Percentiles rank a stretch among this genome's conserved stretches.
phyloP scores from a whole-genome alignment of 352 stramenopile genomes.

The Globisporangium nunn region DNA sequence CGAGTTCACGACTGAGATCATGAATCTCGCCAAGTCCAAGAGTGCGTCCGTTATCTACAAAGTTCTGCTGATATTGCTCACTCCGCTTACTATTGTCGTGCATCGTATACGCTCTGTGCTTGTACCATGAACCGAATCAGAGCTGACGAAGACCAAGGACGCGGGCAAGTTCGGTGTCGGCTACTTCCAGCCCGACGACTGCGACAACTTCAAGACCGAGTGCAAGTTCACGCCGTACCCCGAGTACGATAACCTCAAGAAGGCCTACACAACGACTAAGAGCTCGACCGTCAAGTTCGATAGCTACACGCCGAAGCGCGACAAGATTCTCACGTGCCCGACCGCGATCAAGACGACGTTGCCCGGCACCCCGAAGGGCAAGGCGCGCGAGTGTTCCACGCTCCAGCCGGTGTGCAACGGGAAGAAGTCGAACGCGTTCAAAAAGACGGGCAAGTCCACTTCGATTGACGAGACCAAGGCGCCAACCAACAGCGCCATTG shows the following conservation, averaged over 20 bases:
- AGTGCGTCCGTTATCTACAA: conserved; percentile 4
- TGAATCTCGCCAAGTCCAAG: conserved; percentile 23
- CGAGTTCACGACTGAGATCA: conserved; percentile 71
- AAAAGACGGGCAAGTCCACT: conserved; percentile 20
- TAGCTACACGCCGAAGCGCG: conserved; percentile 20
- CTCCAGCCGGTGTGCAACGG: conserved; percentile 52
- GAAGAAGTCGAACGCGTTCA: conserved; percentile 47
- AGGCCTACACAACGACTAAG: conserved; percentile 42
- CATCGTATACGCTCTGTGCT: background rate
- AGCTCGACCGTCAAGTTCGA: conserved; percentile 28
- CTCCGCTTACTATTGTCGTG: too few relatives aligned
- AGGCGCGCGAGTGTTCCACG: conserved; percentile 35
- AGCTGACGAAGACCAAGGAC: conserved; percentile 28
- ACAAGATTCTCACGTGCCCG: conserved; percentile 22
- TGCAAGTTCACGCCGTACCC: conserved; percentile 41
- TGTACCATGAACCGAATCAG: background rate
- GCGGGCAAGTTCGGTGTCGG: conserved; percentile 35
- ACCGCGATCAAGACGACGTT: conserved; percentile 17
- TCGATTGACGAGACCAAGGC: conserved; percentile 5
- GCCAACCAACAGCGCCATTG: conserved; percentile 9
- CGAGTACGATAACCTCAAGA: conserved; percentile 41
- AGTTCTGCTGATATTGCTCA: background rate
- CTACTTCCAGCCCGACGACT: conserved; percentile 38
- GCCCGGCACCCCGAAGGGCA: conserved; percentile 27
- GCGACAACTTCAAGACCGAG: conserved; percentile 32